Base-by-base conservation (phyloP, 1,284 basidiomycete species). In the Crucibulum cyathiforme region DNA sequence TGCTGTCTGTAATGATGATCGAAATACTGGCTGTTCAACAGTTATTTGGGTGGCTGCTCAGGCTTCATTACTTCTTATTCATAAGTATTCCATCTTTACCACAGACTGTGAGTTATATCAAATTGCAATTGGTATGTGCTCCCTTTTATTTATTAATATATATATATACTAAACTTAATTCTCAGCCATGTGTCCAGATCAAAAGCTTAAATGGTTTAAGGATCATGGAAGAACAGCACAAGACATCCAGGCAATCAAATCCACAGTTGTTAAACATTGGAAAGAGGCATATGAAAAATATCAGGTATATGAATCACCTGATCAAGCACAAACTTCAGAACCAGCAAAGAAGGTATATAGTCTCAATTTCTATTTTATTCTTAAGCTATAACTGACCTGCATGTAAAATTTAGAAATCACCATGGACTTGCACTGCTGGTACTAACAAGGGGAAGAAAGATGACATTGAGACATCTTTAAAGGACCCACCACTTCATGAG, bases 181-280 rank as follows among this genome's bases (percentile, higher is more conserved):
- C 47, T 45, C 37, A 69, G 66, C 67, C 3, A 67, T 70, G 62
- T 67, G 63, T 51, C 67, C 67, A 36, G 66, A 70, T 54, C 24
- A 50, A 2, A 70, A 70, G 37, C 45, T 70, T 1, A 36, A 58
- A 17, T 70, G 65, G 65, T 70, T 70, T 56, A 63, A 65, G 36
- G 37, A 58, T 36, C 34, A 53, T 15, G 41, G 41, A 2, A 34
- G 34, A 13, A 41, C 36, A 17, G 1, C 39, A 24, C 10, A 4
- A n/a, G 24, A 60, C 24, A 51, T 67, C 13, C 50, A 54, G 34
- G 39, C 48, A 13, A 63, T 66, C 38, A 58, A 58, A 34, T 35
- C 39, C 7, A 41, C 60, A 15, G 63, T 67, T 36, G 41, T 65
- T 34, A 43, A 54, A 19, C 17, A 47, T 5, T 67, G 58, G 54